A percentile compares a stretch with the other conserved stretches of the same genome.
phyloP scores from a whole-genome alignment of 495 filamentous ascomycete species.

The Talaromyces ruber region DNA sequence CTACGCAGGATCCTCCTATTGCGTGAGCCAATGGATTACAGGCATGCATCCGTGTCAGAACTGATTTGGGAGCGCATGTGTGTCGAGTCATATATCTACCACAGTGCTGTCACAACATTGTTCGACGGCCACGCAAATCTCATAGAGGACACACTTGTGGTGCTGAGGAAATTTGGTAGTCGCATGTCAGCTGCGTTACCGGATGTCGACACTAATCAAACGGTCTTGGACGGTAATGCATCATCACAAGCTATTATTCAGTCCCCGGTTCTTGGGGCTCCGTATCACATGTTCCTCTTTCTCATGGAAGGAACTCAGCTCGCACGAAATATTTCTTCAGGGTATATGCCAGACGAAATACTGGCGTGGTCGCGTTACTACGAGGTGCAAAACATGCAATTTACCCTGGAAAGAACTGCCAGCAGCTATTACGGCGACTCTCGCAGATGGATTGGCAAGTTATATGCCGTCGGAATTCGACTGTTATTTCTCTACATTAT shows the following conservation, averaged over 20 bases:
- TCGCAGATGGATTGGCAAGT: constrained; percentile 1
- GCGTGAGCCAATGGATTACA: background rate
- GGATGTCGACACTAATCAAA: background rate
- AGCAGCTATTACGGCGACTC: background rate
- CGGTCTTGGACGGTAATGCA: background rate
- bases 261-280: constrained; percentile 1
- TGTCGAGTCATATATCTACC: constrained; percentile 4
- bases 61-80: constrained; percentile 4
- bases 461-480: constrained; percentile 1
- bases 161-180: background rate
- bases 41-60: background rate
- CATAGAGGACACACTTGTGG: background rate
- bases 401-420: background rate
- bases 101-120: constrained; percentile 3
- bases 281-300: constrained; percentile 1
- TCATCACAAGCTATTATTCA: background rate
- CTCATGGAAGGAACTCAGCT: background rate
- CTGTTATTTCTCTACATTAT: constrained; percentile 1
- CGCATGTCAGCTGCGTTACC: background rate
- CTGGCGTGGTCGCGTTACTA: constrained; percentile 1
- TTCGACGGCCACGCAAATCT: background rate
- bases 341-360: background rate
- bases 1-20: background rate
- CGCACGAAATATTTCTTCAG: background rate
- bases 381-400: background rate